These are phyloP conservation scores for Rhodotorula sp. DNA, from an alignment of 1,284 basidiomycete genomes.

Conservation along the genomic window DNA sequence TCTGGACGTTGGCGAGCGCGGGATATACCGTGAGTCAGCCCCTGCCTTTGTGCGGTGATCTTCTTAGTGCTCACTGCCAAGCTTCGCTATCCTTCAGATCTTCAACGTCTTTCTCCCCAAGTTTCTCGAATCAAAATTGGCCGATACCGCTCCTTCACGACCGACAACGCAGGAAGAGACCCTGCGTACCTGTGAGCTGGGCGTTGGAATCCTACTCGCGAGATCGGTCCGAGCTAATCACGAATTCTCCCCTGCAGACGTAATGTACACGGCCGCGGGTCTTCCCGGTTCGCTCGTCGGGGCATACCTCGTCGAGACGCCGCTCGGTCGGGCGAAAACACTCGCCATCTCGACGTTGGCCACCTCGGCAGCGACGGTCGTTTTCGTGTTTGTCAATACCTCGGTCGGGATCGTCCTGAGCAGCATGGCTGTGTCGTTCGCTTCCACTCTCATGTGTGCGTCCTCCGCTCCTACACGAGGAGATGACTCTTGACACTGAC, in stretches of 20 bases:
- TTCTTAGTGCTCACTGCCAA: accelerated
- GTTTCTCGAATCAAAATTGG: constrained; percentile 66
- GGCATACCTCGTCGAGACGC: constrained; percentile 80
- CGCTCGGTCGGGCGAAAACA: constrained; percentile 71
- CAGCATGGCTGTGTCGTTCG: constrained; percentile 76
- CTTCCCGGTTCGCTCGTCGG: constrained; percentile 62
- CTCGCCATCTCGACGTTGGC: constrained; percentile 76
- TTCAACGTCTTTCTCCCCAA: constrained; percentile 97
- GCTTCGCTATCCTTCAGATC: constrained; percentile 60
- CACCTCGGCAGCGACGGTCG: constrained; percentile 74
- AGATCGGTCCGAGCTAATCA: no score
- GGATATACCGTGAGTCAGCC: constrained; percentile 39
- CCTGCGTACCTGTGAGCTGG: constrained; percentile 51
- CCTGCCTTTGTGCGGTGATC: neutral
- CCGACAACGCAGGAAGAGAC: constrained; percentile 30
- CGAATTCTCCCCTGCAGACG: constrained; percentile 17
- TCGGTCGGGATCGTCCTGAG: constrained; percentile 68
- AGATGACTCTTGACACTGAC: neutral
- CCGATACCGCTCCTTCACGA: neutral
- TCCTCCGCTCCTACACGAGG: constrained; percentile 3
- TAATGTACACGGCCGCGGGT: constrained; percentile 24
- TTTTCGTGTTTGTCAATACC: constrained; percentile 66
- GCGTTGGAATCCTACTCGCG: no score
- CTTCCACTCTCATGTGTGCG: constrained; percentile 88
- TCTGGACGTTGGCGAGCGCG: constrained; percentile 62